Conservation (phyloP, 345 rosid genomes). For the Melaleuca quinquenervia region DNA sequence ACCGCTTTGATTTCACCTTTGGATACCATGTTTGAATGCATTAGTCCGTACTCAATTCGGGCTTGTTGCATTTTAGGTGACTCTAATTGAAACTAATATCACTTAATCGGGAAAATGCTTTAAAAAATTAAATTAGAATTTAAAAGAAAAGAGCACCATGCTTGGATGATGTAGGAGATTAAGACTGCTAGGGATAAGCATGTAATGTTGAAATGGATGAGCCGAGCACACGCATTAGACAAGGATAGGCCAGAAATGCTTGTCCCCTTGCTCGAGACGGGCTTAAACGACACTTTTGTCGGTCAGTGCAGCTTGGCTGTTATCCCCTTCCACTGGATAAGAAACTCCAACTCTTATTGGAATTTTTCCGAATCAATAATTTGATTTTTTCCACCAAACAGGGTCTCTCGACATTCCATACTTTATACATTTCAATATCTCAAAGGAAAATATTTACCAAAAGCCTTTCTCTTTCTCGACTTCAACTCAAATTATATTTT, state of each 20-base stretch:
- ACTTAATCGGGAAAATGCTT: too few species aligned
- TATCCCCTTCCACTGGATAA: background rate
- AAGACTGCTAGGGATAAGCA: background rate
- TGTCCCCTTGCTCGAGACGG: conserved; percentile 46
- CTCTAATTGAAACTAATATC: too few species aligned
- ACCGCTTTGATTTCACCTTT: too few species aligned
- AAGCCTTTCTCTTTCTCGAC: background rate
- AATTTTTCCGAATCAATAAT: too few species aligned
- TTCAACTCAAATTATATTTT: background rate
- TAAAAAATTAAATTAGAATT: too few species aligned
- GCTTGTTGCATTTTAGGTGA: too few species aligned
- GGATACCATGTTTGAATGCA: too few species aligned
- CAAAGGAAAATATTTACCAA: background rate
- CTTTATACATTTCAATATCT: background rate
- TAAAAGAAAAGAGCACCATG: too few species aligned
- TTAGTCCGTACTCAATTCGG: too few species aligned
- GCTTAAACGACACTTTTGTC: background rate
- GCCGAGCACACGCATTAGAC: background rate
- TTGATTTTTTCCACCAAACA: too few species aligned
- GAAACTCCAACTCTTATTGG: background rate
- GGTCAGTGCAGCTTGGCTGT: background rate
- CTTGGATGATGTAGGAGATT: background rate
- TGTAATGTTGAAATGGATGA: background rate
- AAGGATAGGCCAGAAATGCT: conserved; percentile 16
- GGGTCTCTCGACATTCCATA: too few species aligned